Evolutionary conservation across 352 stramenopile species (phyloP).

Genomic region (Phytopythium cucurbitacearum): DNA sequence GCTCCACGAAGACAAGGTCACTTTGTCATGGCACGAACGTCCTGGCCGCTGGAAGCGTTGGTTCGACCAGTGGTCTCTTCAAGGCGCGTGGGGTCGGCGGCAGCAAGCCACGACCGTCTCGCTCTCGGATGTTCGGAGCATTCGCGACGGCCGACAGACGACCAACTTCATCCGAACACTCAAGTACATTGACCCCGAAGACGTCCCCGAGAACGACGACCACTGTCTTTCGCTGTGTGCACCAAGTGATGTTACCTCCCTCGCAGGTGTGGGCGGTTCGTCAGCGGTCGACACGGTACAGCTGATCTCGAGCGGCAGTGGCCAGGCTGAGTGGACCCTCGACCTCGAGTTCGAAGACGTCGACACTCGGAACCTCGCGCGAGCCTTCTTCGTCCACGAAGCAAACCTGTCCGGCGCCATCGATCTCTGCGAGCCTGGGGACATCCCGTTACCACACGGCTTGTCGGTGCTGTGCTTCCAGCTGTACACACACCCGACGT

Average conservation of each 20-base stretch:
- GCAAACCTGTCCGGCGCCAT: constrained; percentile 37
- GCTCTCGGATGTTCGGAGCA: constrained; percentile 46
- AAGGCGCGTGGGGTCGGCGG: background rate
- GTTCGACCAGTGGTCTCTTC: background rate
- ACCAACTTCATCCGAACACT: constrained; percentile 80
- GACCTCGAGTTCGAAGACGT: constrained; percentile 73
- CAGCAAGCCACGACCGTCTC: constrained; percentile 15
- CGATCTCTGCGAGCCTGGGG: constrained; percentile 34
- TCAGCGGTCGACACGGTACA: constrained; percentile 7
- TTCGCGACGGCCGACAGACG: constrained; percentile 66
- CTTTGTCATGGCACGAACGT: constrained; percentile 51
- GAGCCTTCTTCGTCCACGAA: constrained; percentile 57
- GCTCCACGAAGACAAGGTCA: constrained; percentile 61
- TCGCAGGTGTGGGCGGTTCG: background rate
- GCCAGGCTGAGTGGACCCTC: constrained; percentile 26
- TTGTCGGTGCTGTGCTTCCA: constrained; percentile 61
- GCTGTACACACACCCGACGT: constrained; percentile 63
- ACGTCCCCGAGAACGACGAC: constrained; percentile 57
- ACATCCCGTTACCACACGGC: constrained; percentile 41
- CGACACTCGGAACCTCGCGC: constrained; percentile 38
- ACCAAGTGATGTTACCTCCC: background rate
- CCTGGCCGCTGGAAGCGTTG: constrained; percentile 7
- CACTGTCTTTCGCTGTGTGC: constrained; percentile 62
- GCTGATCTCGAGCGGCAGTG: constrained; percentile 1
- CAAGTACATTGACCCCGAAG: constrained; percentile 57